Conservation (phyloP, 2,329 filamentous ascomycete species). For the Colletotrichum sp. region DNA sequence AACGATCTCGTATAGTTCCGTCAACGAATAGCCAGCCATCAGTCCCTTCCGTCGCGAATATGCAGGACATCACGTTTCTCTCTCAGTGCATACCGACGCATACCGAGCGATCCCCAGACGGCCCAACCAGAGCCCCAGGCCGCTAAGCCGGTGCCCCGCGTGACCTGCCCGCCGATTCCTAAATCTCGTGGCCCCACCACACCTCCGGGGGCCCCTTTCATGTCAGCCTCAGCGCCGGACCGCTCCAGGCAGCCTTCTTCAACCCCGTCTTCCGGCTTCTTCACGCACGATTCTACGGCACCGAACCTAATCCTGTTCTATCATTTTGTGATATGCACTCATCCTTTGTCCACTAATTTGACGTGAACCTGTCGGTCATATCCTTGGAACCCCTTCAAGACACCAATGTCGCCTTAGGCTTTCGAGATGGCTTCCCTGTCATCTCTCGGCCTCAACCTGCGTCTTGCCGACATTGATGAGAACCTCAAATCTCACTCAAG, state of each 20-base stretch:
- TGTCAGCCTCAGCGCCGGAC: conserved; percentile 7
- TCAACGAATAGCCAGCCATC: neutral
- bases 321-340: neutral
- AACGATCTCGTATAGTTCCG: neutral
- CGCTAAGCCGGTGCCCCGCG: neutral
- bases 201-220: neutral
- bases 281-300: neutral
- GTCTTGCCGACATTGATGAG: conserved; percentile 13
- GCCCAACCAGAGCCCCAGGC: neutral
- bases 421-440: neutral
- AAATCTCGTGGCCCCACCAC: conserved; percentile 11
- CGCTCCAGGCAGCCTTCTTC: neutral
- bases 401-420: neutral
- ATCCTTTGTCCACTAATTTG: neutral
- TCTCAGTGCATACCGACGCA: neutral
- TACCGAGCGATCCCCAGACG: neutral
- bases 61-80: neutral
- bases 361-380: neutral
- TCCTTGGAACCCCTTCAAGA: neutral
- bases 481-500: conserved; percentile 6
- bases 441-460: conserved; percentile 12
- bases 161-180: conserved; percentile 17
- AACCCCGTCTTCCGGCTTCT: neutral
- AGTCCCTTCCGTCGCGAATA: neutral
- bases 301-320: neutral